These are phyloP conservation scores for Ascosphaera apis DNA, from an alignment of 2,329 filamentous ascomycete species.

Conservation along the genomic window DNA sequence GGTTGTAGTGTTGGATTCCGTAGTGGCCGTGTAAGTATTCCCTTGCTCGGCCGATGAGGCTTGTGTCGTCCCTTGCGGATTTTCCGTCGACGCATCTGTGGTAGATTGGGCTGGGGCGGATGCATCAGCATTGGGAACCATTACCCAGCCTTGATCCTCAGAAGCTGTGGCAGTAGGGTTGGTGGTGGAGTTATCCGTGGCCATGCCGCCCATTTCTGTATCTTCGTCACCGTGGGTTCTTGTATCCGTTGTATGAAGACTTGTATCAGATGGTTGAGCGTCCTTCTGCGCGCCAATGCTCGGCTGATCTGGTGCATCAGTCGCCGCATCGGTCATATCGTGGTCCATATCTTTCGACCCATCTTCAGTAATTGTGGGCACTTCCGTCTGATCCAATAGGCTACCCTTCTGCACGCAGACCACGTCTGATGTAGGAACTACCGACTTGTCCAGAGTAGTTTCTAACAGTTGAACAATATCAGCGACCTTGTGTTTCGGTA, in stretches of 20 bases:
- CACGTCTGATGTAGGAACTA: conserved; percentile 40
- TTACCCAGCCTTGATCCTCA: conserved; percentile 47
- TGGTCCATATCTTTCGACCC: not conserved
- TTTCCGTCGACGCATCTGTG: not conserved
- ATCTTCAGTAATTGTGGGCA: not conserved
- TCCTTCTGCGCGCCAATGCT: not conserved
- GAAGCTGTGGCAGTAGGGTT: conserved; percentile 26
- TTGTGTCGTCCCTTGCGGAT: conserved; percentile 2
- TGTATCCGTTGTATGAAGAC: not conserved
- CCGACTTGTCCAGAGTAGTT: conserved; percentile 40
- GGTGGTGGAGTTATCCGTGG: conserved; percentile 15
- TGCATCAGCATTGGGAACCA: conserved; percentile 40
- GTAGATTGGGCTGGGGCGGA: conserved; percentile 5
- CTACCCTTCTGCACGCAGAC: conserved; percentile 59
- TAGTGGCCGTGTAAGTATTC: conserved; percentile 4
- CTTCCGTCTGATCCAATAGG: conserved; percentile 32
- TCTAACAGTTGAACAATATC: conserved; percentile 58
- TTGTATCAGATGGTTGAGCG: not conserved
- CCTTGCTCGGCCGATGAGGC: conserved; percentile 4
- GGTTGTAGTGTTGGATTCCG: conserved; percentile 7
- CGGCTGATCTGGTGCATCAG: conserved; percentile 7
- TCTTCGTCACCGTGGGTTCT: conserved; percentile 8
- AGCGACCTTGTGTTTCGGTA: conserved; percentile 30
- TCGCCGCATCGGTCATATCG: conserved; percentile 10
- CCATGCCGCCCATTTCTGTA: conserved; percentile 35